A percentile compares a stretch with the other conserved stretches of the same genome.
Conservation (phyloP, 495 filamentous ascomycete genomes). For the Neurospora sp. region DNA sequence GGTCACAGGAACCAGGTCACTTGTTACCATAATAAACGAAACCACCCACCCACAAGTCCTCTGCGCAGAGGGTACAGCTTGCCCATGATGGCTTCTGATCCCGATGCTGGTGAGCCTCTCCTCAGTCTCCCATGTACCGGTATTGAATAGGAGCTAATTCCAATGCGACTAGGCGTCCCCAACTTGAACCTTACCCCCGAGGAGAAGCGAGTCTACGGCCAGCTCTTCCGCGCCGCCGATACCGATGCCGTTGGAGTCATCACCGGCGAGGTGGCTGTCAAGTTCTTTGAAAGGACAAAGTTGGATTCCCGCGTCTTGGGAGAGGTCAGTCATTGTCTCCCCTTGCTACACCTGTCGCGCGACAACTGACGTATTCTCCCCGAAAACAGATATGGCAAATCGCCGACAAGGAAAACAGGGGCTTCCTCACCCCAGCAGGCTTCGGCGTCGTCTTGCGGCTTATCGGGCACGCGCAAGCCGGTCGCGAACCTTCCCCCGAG, state of each 20-base stretch:
- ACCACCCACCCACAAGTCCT: neutral
- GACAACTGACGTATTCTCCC: neutral
- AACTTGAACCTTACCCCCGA: constrained; percentile 82
- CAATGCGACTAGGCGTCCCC: constrained; percentile 37
- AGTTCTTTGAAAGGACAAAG: constrained; percentile 95
- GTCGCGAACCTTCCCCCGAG: constrained; percentile 68
- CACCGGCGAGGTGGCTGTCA: constrained; percentile 90
- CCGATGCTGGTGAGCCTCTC: constrained; percentile 17
- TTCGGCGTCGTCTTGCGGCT: constrained; percentile 86
- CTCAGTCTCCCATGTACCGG: neutral
- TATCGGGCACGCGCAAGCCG: constrained; percentile 91
- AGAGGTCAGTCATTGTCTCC: constrained; percentile 47
- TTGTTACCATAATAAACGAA: neutral
- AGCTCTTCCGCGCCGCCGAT: constrained; percentile 84
- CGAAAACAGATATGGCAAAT: constrained; percentile 86
- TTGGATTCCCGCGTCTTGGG: constrained; percentile 76
- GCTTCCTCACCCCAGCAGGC: constrained; percentile 80
- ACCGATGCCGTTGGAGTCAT: constrained; percentile 85
- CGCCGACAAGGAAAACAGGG: constrained; percentile 91
- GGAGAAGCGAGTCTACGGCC: constrained; percentile 86
- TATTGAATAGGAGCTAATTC: neutral
- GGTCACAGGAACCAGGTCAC: neutral
- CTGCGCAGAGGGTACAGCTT: constrained; percentile 7
- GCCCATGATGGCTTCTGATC: constrained; percentile 22
- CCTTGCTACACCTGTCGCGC: neutral